Base-by-base conservation (phyloP, 1,139 yeast genomes). In the Blastobotrys petasosporus region DNA sequence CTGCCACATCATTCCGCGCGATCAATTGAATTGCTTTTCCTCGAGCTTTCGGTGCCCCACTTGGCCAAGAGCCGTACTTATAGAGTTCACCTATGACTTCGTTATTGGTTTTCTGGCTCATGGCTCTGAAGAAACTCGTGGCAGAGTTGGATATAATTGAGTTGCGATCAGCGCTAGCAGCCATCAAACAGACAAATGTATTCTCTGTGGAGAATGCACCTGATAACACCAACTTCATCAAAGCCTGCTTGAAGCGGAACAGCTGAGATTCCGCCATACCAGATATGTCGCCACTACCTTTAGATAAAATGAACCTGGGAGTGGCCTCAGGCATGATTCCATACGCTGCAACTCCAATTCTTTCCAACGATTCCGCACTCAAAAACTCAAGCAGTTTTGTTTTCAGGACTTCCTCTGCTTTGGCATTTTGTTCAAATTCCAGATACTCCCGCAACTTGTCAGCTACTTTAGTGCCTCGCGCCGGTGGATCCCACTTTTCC, bases 131-230 rank as follows among this genome's bases (percentile, higher is more conserved):
- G 15, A 43, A 28, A n/a, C 34, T 39, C 28, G 11, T 23, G 16
- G 51, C 79, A 0, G 68, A 56, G 35, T 78, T 79, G 17, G 76
- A 71, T 3, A 84, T 70, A 1, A 70, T 62, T 0, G 84, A 73
- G 9, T 76, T 71, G 0, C 76, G 61, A 57, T 85, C 94, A 12
- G 76, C 71, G 1, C 85, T 71, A 0, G 86, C 94, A 29, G 84
- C 68, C n/a, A 85, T 60, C 2, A 81, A 65, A 2, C 68, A 63
- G 8, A 63, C 54, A 45, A 62, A 65, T 13, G 63, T 61, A 28
- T 62, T 57, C 1, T 63, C 59, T 20, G 70, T 68, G 2, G 64
- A 51, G 49, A 81, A 75, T 0, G 73, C 67, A 4, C 72, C 66
- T 13, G 58, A 43, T 2, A 54, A 36, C 3, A 74, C 37, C 41